Base-by-base conservation (phyloP, 345 rosid genomes). In the Arabis alpina region DNA sequence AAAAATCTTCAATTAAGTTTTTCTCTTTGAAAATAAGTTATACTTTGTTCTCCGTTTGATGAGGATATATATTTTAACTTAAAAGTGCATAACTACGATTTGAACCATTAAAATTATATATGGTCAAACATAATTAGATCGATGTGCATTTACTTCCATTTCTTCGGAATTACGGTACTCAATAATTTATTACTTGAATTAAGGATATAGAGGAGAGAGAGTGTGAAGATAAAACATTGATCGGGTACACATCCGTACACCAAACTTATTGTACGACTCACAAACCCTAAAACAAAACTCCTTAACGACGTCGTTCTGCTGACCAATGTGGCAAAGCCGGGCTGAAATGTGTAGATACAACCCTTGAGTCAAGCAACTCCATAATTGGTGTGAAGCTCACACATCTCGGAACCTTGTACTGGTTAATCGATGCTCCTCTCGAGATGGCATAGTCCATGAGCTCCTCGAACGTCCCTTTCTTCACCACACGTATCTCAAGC, bases 391-490 rank as follows among this genome's bases (percentile, higher is more conserved):
- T 80, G 60, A 84, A 88, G 41, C 83, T 93, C 72, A 90, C 93
- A 64, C 97, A 93, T 62, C 97, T 85, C 2, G 98, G 97, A 2
- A 79, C 87, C 74, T 93, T 93, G 59, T 90, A 93, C 60, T 93
- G 98, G 8, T 90, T 93, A 23, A 93, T 87, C 4, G 98, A 93
- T 0, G 98, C 98, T 1, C 92, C 98, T 59, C 91, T 79, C 7
- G 92, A 85, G 28, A 93, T 85, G 15, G 97, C 97, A 42, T 87
- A 90, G 71, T 93, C 98, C 96, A 93, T 93, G 1, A 93, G 80
- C 70, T 93, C 95, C 72, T 93, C 98, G 62, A 93, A 93, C 3
- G 98, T 90, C 0, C 98, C 98, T 15, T 71, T 83, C 56, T 79
- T 71, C 43, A 92, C 96, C 12, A 92, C 80, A 16, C 92, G 76